Evolutionary conservation across 495 filamentous ascomycete genomes (phyloP).

Genomic region (Podospora pseudocomata): DNA sequence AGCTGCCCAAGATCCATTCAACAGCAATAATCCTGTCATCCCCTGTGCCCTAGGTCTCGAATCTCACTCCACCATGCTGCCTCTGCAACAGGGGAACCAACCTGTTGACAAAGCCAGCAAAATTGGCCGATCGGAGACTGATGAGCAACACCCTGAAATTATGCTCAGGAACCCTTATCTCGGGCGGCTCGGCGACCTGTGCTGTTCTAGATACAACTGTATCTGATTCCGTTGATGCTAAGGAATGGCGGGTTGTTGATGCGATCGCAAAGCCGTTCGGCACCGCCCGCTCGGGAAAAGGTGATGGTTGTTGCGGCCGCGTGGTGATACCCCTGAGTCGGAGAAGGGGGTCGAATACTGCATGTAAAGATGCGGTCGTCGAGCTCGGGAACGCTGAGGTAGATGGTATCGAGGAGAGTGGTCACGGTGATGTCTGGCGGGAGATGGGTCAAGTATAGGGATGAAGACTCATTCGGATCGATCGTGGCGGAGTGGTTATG

Average conservation of each 20-base stretch:
- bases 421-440: neutral
- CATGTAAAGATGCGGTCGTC: neutral
- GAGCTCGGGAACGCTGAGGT: neutral
- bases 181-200: neutral
- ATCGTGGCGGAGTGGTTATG: neutral
- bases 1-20: neutral
- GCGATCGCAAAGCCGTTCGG: neutral
- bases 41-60: neutral
- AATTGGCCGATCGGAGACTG: neutral
- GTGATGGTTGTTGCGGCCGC: neutral
- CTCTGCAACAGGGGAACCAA: neutral
- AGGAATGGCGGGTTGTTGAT: neutral
- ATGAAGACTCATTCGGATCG: neutral
- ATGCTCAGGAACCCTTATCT: neutral
- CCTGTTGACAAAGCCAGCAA: neutral
- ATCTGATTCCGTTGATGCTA: neutral
- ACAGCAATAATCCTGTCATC: neutral
- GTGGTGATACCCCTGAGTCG: neutral
- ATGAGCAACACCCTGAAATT: neutral
- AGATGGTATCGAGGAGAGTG: neutral
- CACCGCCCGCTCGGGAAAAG: neutral
- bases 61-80: neutral
- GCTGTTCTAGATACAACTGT: neutral
- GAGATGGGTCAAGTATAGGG: neutral
- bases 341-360: neutral